These are phyloP conservation scores for Limnanthes douglasii DNA, from an alignment of 345 rosid species.

Conservation along the genomic window DNA sequence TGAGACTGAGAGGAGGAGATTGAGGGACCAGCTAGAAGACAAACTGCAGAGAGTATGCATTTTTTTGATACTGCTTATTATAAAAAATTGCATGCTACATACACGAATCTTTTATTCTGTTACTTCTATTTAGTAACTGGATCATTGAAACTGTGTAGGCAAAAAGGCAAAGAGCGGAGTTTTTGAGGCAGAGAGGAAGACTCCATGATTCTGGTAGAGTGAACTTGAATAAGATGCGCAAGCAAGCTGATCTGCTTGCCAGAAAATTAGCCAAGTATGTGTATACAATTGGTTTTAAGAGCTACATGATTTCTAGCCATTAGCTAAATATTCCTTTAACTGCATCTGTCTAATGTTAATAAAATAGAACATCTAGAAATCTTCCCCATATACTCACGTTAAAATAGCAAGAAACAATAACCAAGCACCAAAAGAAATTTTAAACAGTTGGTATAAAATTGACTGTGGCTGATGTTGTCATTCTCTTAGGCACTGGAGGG, in stretches of 20 bases:
- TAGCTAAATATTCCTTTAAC: too few species aligned
- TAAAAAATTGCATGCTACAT: not conserved
- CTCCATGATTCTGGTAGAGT: slow-evolving; percentile 32
- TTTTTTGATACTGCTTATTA: not conserved
- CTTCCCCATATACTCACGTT: too few species aligned
- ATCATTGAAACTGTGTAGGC: slow-evolving; percentile 33
- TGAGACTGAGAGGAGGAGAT: slow-evolving; percentile 77
- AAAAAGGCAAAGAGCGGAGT: slow-evolving; percentile 77
- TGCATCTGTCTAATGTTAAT: too few species aligned
- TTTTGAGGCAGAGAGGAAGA: slow-evolving; percentile 70
- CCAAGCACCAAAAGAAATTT: too few species aligned
- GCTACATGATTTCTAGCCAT: too few species aligned
- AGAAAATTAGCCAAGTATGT: slow-evolving; percentile 60
- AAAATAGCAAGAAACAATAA: too few species aligned
- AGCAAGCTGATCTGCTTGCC: slow-evolving; percentile 73
- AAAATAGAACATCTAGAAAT: too few species aligned
- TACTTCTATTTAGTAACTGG: slow-evolving; percentile 2
- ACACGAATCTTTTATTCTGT: not conserved
- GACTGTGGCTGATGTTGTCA: not conserved
- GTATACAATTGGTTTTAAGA: not conserved
- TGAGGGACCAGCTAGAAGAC: slow-evolving; percentile 76
- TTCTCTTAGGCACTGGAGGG: slow-evolving; percentile 76
- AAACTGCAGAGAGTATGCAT: slow-evolving; percentile 61
- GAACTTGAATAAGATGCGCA: slow-evolving; percentile 35
- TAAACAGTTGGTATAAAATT: too few species aligned